Conservation (phyloP, 1,284 basidiomycete species). For the Earliella scabrosa region DNA sequence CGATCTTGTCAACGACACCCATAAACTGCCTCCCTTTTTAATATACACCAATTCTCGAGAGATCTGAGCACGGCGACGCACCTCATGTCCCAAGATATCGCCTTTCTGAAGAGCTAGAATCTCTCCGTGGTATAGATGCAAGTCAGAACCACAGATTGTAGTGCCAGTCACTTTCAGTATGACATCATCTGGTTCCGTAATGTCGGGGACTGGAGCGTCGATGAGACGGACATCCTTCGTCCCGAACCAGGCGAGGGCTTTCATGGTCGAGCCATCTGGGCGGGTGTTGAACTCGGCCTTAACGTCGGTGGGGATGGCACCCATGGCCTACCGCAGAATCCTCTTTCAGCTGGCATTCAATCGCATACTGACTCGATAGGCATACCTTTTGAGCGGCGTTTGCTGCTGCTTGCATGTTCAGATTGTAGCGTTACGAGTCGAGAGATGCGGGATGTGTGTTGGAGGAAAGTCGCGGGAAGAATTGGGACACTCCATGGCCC, state of each 20-base stretch:
- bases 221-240: conserved; percentile 55
- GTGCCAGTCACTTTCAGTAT: conserved; percentile 72
- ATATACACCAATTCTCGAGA: background rate
- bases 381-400: conserved; percentile 41
- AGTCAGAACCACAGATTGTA: conserved; percentile 72
- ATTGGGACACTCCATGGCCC: too few relatives aligned
- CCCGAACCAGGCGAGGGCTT: conserved; percentile 75
- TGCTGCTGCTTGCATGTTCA: conserved; percentile 40
- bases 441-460: background rate
- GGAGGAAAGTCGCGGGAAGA: background rate
- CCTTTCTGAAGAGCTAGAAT: conserved; percentile 72
- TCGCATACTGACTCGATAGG: background rate
- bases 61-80: conserved; percentile 26
- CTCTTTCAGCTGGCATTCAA: background rate
- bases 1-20: conserved; percentile 70
- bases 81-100: conserved; percentile 80
- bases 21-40: conserved; percentile 63
- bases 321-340: conserved; percentile 35
- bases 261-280: conserved; percentile 60
- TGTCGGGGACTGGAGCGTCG: conserved; percentile 66
- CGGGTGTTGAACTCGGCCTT: conserved; percentile 54
- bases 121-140: conserved; percentile 70
- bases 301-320: conserved; percentile 46
- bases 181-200: conserved; percentile 71
- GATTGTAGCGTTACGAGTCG: background rate